Evolutionary conservation across 179 eudicot species (phyloP), one percentile per base, ranked within the genome.

Genomic region (Gypsophila paniculata): DNA sequence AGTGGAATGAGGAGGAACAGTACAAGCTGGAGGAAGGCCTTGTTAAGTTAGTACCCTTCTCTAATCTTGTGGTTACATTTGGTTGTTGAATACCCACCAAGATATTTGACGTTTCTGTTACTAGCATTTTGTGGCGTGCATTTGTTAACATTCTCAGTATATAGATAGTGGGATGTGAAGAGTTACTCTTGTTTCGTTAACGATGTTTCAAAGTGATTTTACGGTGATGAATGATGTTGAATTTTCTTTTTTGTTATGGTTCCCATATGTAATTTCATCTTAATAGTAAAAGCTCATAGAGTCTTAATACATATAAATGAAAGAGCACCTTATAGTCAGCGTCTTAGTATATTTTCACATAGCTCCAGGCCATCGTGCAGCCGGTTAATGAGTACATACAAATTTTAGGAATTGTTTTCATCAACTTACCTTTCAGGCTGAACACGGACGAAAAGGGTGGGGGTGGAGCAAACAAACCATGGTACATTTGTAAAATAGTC

Each of bases 1-100:
- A 92, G 76, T 92, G 98, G 98, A 83, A 91, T 13, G 81, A 83
- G 29, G 96, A 85, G 55, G 98, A 92, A 54, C 98, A 92, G 81
- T 79, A 51, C 82, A 87, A 75, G 74, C 79, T 92, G 85, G 88
- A 86, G 70, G 96, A 92, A 80, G 95, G 95, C 76, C 90, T 92
- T 80, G 79, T 72, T 80, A 92, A 82, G 98, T 92, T 81, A 84
- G 95, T 89, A 75, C 69, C 74, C 79, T 78, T 22, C 14, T 58
- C 34, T 58, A 2, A 67, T 83, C 70, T 74, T 10, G 49, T 26
- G 66, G 5, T 65, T 11, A 55, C 25, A 74, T 36, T 58, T 72
- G 22, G 49, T 75, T 68, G 64, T 70, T 70, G 58, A 63, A 38
- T n/a, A 29, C 44, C 11, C 38, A 25, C 19, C 55, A 70, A 70